Percentiles rank a stretch among this genome's conserved stretches.
These are phyloP conservation scores for Ascomycota sp. DNA, from an alignment of 2,329 filamentous ascomycete species.

Conservation along the genomic window DNA sequence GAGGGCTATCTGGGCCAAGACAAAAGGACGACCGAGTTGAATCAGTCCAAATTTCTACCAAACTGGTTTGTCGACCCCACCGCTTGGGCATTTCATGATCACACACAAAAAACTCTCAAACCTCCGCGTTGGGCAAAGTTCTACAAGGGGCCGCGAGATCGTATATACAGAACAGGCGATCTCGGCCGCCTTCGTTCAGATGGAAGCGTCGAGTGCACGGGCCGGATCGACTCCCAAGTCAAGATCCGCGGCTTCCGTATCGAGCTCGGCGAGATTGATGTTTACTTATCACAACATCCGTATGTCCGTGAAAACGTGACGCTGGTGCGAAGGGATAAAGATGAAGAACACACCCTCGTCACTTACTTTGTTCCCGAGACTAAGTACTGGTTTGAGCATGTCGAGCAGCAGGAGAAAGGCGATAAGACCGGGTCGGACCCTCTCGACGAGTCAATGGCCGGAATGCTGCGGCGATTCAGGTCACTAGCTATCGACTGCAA, in stretches of 20 bases:
- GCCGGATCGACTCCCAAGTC: constrained; percentile 71
- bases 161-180: constrained; percentile 75
- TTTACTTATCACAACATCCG: constrained; percentile 51
- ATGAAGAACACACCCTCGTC: constrained; percentile 59
- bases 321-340: constrained; percentile 32
- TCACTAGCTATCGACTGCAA: constrained; percentile 23
- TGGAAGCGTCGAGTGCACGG: constrained; percentile 56
- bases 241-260: constrained; percentile 95
- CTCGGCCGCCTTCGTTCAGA: constrained; percentile 51
- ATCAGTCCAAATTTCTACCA: constrained; percentile 53
- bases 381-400: constrained; percentile 46
- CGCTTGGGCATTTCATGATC: constrained; percentile 46
- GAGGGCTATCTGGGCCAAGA: constrained; percentile 52
- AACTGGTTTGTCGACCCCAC: constrained; percentile 74
- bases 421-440: constrained; percentile 3
- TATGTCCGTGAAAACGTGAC: constrained; percentile 74
- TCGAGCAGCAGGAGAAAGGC: constrained; percentile 28
- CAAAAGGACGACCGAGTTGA: constrained; percentile 21
- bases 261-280: constrained; percentile 85
- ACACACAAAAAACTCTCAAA: constrained; percentile 34
- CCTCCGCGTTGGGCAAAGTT: constrained; percentile 46
- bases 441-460: no score
- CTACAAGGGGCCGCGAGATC: constrained; percentile 66
- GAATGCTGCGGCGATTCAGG: constrained; percentile 9
- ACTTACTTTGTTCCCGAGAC: constrained; percentile 75